Percentiles rank a stretch among this genome's conserved stretches.
Conservation (phyloP, 495 filamentous ascomycete species). For the Penicillium diatomitis region DNA sequence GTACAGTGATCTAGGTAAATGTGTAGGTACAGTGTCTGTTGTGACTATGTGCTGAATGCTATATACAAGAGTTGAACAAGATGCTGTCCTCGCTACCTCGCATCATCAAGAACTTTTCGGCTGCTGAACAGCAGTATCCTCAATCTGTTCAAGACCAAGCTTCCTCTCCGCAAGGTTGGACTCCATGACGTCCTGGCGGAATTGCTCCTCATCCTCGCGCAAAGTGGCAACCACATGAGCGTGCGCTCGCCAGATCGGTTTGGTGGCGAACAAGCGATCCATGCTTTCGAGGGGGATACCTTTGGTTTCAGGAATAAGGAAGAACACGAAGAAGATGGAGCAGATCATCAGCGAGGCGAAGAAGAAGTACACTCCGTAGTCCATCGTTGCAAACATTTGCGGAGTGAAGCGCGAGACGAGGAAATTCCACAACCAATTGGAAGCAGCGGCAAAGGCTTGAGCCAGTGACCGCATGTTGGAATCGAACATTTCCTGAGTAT, state of each 20-base stretch:
- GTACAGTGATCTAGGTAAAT: no score
- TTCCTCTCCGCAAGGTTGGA: conserved; percentile 16
- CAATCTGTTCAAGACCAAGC: conserved; percentile 10
- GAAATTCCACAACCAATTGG: conserved; percentile 74
- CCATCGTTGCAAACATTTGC: conserved; percentile 63
- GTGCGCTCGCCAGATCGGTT: conserved; percentile 48
- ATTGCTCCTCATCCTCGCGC: conserved; percentile 27
- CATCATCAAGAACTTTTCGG: conserved; percentile 10
- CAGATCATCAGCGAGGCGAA: conserved; percentile 61
- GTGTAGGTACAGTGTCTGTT: background rate
- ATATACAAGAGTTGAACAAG: background rate
- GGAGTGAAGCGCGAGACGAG: conserved; percentile 61
- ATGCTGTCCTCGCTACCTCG: background rate
- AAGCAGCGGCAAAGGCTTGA: conserved; percentile 58
- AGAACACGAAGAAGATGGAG: conserved; percentile 56
- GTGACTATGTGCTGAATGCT: background rate
- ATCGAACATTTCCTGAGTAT: conserved; percentile 45
- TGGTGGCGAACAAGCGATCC: conserved; percentile 47
- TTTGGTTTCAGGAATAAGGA: conserved; percentile 59
- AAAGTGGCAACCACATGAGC: conserved; percentile 17
- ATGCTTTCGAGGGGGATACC: conserved; percentile 43
- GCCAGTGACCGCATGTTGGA: conserved; percentile 54
- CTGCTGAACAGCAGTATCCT: conserved; percentile 6
- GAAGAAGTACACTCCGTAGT: conserved; percentile 69
- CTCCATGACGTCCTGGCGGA: conserved; percentile 29